phyloP scores from a whole-genome alignment of 2,329 filamentous ascomycete genomes.

The Alternaria atra region DNA sequence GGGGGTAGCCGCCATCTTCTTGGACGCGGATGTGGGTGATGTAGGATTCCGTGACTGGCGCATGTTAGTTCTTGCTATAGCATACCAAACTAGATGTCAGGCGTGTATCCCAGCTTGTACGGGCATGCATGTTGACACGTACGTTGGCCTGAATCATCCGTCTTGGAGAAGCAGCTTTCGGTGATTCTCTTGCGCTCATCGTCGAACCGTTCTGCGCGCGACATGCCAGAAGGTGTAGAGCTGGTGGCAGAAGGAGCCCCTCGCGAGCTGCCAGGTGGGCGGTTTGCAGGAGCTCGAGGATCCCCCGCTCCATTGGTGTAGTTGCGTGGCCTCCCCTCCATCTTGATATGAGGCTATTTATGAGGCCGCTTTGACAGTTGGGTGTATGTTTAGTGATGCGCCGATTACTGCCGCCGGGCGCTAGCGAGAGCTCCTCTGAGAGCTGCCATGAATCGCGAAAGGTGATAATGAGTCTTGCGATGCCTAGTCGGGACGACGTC shows the following conservation, averaged over 20 bases:
- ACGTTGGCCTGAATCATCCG: conserved; percentile 86
- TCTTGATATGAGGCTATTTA: conserved; percentile 18
- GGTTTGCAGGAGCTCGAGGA: conserved; percentile 31
- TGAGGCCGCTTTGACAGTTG: background rate
- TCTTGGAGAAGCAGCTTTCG: conserved; percentile 92
- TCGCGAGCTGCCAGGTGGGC: conserved; percentile 39
- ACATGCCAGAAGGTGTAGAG: conserved; percentile 44
- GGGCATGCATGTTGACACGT: conserved; percentile 52
- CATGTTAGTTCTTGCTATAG: conserved; percentile 18
- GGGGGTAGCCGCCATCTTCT: conserved; percentile 85
- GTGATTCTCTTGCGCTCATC: conserved; percentile 96
- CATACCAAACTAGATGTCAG: background rate
- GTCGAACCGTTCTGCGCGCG: conserved; percentile 85
- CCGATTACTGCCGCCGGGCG: conserved; percentile 23
- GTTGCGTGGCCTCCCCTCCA: conserved; percentile 49
- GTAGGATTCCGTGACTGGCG: conserved; percentile 84
- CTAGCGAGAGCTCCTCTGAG: conserved; percentile 21
- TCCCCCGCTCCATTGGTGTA: conserved; percentile 40
- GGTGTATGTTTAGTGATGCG: background rate
- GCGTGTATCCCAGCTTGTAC: background rate
- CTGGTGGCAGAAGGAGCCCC: conserved; percentile 39
- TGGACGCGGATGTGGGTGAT: conserved; percentile 95
- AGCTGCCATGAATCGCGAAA: conserved; percentile 33
- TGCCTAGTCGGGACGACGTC: conserved; percentile 17
- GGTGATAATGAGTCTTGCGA: conserved; percentile 24